A percentile compares a stretch with the other conserved stretches of the same genome.
phyloP scores from a whole-genome alignment of 2,329 filamentous ascomycete species.

The Sporothrix dimorphospora region DNA sequence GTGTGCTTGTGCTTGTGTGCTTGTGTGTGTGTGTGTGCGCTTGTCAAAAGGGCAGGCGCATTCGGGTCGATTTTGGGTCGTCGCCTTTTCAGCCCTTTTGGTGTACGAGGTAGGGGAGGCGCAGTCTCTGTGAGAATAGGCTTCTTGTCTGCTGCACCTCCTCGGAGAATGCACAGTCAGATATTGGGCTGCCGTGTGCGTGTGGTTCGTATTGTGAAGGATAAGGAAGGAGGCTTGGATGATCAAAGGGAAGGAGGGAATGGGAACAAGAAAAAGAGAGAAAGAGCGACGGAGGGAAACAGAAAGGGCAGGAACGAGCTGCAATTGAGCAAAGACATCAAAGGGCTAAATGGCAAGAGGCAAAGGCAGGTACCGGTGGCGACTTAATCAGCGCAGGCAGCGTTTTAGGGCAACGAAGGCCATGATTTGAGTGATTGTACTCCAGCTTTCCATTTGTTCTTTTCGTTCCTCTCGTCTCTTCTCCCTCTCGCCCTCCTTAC shows the following conservation, averaged over 20 bases:
- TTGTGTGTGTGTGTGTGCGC: no score
- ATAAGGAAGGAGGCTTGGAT: neutral
- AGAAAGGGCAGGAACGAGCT: conserved; percentile 15
- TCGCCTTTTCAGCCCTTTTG: neutral
- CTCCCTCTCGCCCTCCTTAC: neutral
- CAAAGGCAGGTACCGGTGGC: conserved; percentile 6
- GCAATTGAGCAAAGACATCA: conserved; percentile 6
- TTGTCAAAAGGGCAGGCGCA: conserved; percentile 4
- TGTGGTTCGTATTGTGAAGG: neutral
- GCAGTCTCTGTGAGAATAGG: neutral
- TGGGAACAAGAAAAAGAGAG: neutral
- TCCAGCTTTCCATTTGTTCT: neutral
- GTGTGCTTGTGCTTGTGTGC: no score
- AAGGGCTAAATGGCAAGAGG: conserved; percentile 10
- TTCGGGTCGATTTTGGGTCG: neutral
- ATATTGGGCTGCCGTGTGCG: neutral
- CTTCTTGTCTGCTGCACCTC: conserved; percentile 3
- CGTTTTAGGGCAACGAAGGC: neutral
- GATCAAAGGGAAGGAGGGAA: neutral
- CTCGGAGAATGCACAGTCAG: conserved; percentile 13
- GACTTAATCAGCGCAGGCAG: conserved; percentile 10
- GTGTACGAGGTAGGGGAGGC: neutral
- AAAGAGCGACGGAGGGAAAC: neutral
- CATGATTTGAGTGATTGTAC: neutral
- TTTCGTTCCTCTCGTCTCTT: neutral